Conservation (phyloP, 2,329 filamentous ascomycete genomes). For the Aspergillus caelatus region DNA sequence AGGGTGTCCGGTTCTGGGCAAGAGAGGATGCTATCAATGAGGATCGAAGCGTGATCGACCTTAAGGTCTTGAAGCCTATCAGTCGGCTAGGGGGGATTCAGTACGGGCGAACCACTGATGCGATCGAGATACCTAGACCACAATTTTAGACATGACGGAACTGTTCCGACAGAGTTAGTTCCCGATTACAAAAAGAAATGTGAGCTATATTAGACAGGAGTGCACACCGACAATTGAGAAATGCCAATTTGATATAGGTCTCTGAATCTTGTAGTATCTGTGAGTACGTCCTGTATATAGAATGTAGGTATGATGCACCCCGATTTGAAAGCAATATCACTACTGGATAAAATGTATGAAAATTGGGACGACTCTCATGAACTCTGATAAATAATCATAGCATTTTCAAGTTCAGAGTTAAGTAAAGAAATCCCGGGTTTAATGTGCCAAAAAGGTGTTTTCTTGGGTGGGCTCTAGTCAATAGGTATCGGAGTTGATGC, state of each 20-base stretch:
- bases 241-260: background rate
- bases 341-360: background rate
- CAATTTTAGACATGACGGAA: conserved; percentile 21
- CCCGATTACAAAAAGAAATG: background rate
- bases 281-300: background rate
- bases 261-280: background rate
- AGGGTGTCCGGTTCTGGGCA: conserved; percentile 87
- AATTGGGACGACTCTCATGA: background rate
- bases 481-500: conserved; percentile 1
- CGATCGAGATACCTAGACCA: conserved; percentile 65
- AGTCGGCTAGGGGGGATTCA: conserved; percentile 82
- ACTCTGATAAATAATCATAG: background rate
- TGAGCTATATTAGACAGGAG: background rate
- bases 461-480: background rate
- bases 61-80: conserved; percentile 74
- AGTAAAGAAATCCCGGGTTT: background rate
- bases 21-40: conserved; percentile 85
- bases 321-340: background rate
- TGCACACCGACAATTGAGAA: background rate
- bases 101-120: conserved; percentile 72
- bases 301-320: background rate
- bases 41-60: conserved; percentile 72
- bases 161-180: background rate
- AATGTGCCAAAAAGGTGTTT: background rate
- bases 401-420: background rate